Evolutionary conservation across 768 basidiomycete genomes (phyloP), one percentile per base, ranked within the genome.

Genomic region (Lactifluus rugatus): DNA sequence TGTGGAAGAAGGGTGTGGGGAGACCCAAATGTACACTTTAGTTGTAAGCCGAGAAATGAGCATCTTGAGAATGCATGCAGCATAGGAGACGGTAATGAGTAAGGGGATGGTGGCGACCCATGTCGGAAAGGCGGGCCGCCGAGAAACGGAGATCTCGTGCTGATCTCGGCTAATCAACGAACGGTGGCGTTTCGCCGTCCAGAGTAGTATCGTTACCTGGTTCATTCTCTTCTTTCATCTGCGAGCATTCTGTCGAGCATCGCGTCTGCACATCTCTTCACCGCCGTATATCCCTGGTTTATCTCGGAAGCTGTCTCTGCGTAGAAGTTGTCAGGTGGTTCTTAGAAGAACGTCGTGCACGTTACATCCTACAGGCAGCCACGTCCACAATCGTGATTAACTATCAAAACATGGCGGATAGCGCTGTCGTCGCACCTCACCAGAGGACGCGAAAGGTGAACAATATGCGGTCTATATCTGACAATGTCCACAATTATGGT

Each of bases 401-500:
- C 41, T 32, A 54, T 48, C 37, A 34, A 48, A 32, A 16, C 8
- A 60, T 60, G 59, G 44, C 41, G 16, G 21, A 41, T 2, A 17
- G 16, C 31, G n/a, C 44, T 28, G 14, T 19, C 54, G 23, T 36
- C 50, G n/a, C 26, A 39, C 54, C 31, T 31, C 44, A 2, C n/a
- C 54, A 25, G 54, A 50, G 44, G 17, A 8, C 34, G 10, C 42
- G 49, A 42, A 45, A 39, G 13, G 44, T 9, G 44, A 25, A 50
- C 34, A 41, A 9, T 47, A 60, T 60, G 59, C 36, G 59, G 26
- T 56, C 54, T 1, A 60, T 60, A 55, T 2, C 3, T 16, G 59
- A 60, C 54, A 56, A 52, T 52, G 26, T 60, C 21, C 59, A 60
- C 14, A 54, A 54, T 14, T 48, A 51, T 11, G 54, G 59, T 60